These are phyloP conservation scores for Aspergillaceae sp. DNA, from an alignment of 2,329 filamentous ascomycete species.

Conservation along the genomic window DNA sequence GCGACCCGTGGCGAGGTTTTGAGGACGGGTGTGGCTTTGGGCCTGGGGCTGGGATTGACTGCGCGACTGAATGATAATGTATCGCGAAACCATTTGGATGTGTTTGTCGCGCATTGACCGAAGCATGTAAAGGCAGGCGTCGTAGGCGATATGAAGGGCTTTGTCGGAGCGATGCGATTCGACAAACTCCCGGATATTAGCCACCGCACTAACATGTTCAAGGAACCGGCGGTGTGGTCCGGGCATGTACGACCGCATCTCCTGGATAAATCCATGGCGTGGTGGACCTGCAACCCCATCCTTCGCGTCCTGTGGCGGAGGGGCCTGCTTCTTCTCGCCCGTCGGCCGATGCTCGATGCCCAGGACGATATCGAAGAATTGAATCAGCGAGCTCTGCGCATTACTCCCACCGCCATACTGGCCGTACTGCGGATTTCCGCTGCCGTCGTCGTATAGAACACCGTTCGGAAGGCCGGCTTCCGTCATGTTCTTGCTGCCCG, in stretches of 20 bases:
- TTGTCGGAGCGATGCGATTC: slow-evolving; percentile 52
- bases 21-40: neutral
- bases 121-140: slow-evolving; percentile 77
- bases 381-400: slow-evolving; percentile 90
- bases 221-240: slow-evolving; percentile 85
- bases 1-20: slow-evolving; percentile 47
- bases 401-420: slow-evolving; percentile 94
- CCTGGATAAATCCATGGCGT: slow-evolving; percentile 82
- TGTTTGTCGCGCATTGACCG: slow-evolving; percentile 80
- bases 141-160: slow-evolving; percentile 70
- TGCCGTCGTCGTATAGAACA: slow-evolving; percentile 77
- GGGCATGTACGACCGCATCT: slow-evolving; percentile 97
- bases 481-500: slow-evolving; percentile 94
- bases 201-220: slow-evolving; percentile 64
- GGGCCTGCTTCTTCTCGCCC: slow-evolving; percentile 50
- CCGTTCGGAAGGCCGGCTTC: slow-evolving; percentile 85
- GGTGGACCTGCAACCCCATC: slow-evolving; percentile 43
- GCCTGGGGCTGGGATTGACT: too few species aligned
- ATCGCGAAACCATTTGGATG: slow-evolving; percentile 90
- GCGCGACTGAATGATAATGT: slow-evolving; percentile 82
- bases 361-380: slow-evolving; percentile 91
- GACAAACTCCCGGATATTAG: slow-evolving; percentile 83
- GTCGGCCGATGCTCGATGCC: slow-evolving; percentile 87
- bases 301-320: slow-evolving; percentile 24
- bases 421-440: slow-evolving; percentile 58